phyloP scores from a whole-genome alignment of 1,284 basidiomycete species.

The Phaffia rhodozyma region DNA sequence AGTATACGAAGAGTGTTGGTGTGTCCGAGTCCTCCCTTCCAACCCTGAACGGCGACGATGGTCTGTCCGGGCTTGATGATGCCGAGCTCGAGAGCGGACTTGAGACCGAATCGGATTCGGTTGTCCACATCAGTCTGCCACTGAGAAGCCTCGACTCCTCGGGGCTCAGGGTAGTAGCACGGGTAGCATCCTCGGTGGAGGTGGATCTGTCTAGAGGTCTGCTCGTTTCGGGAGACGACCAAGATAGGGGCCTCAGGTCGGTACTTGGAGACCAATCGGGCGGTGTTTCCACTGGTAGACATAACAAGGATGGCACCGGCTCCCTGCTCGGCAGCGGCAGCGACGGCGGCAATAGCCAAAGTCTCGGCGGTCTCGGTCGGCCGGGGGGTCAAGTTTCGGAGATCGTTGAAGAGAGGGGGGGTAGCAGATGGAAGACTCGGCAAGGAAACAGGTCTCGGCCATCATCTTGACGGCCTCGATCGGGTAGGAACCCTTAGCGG shows the following conservation, averaged over 20 bases:
- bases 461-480: constrained; percentile 94
- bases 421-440: constrained; percentile 86
- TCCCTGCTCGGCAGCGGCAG: constrained; percentile 85
- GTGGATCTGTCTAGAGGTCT: constrained; percentile 93
- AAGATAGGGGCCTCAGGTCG: constrained; percentile 88
- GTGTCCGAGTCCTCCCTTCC: constrained; percentile 85
- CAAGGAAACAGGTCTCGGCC: constrained; percentile 93
- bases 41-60: constrained; percentile 92
- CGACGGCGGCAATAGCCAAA: constrained; percentile 83
- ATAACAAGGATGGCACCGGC: constrained; percentile 91
- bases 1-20: constrained; percentile 39
- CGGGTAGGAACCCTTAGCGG: constrained; percentile 89
- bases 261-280: constrained; percentile 94
- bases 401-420: constrained; percentile 72
- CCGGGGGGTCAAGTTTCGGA: constrained; percentile 61
- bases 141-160: constrained; percentile 72
- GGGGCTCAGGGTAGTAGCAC: constrained; percentile 82
- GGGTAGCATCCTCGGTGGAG: constrained; percentile 95
- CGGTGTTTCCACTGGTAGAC: constrained; percentile 92
- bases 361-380: constrained; percentile 90
- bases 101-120: constrained; percentile 63
- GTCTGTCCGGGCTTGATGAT: constrained; percentile 84
- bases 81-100: constrained; percentile 71
- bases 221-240: constrained; percentile 85
- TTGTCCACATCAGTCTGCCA: constrained; percentile 89